Evolutionary conservation across 2,329 filamentous ascomycete species (phyloP).

Genomic region (Mycogone perniciosa): DNA sequence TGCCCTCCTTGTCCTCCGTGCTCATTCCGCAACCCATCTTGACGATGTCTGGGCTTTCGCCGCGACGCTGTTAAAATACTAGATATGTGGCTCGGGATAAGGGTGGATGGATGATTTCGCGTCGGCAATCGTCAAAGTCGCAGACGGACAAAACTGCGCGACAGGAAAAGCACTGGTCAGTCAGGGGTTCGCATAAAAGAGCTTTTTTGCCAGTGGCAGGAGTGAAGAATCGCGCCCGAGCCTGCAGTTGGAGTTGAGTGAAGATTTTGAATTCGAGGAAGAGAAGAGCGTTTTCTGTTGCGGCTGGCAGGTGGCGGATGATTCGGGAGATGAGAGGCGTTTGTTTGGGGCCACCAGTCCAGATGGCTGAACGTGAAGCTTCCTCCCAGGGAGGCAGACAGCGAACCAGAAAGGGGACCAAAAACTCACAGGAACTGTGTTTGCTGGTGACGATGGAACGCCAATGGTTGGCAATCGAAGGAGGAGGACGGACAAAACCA

Average conservation of each 20-base stretch:
- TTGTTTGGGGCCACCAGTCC: neutral
- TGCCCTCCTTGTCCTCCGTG: slow-evolving; percentile 99
- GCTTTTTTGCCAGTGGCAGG: neutral
- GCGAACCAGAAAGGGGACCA: slow-evolving; percentile 1
- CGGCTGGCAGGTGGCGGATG: neutral
- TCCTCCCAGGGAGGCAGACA: neutral
- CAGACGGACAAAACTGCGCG: slow-evolving; percentile 1
- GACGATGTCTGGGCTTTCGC: slow-evolving; percentile 35
- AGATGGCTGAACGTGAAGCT: no score
- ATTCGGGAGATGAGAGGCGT: neutral
- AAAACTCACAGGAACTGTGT: slow-evolving; percentile 9
- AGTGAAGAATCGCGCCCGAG: neutral
- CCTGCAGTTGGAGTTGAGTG: neutral
- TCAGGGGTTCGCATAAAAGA: neutral
- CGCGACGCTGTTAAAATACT: slow-evolving; percentile 7
- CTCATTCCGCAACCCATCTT: slow-evolving; percentile 99
- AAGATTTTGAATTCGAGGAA: neutral
- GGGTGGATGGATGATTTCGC: slow-evolving; percentile 3
- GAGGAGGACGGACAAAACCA: slow-evolving; percentile 13
- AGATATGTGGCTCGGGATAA: slow-evolving; percentile 1
- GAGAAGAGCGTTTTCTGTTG: neutral
- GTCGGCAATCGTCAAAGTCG: slow-evolving; percentile 5
- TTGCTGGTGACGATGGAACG: slow-evolving; percentile 13
- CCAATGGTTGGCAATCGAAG: slow-evolving; percentile 14
- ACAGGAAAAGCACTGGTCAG: neutral